Evolutionary conservation across 179 eudicot genomes (phyloP).

Genomic region (Corrigiola litoralis): DNA sequence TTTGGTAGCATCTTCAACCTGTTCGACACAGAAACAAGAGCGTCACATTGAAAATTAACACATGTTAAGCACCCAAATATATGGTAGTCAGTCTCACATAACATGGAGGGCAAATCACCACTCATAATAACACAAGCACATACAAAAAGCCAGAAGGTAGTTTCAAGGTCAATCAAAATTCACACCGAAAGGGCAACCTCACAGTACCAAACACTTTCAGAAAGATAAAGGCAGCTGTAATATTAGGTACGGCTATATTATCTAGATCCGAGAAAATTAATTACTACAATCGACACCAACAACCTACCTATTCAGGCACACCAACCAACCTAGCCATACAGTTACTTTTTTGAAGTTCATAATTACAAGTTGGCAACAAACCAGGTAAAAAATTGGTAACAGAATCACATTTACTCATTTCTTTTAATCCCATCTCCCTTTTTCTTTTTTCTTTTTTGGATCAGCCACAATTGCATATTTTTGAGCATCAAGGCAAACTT

Average conservation of each 20-base stretch:
- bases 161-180: neutral
- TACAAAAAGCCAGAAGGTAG: neutral
- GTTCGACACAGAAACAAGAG: neutral
- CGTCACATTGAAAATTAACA: neutral
- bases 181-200: too few relatives aligned
- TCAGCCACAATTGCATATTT: too few relatives aligned
- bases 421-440: too few relatives aligned
- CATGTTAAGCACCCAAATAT: conserved; percentile 10
- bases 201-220: neutral
- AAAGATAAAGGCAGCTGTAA: neutral
- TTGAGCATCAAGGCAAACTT: too few relatives aligned
- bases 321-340: too few relatives aligned
- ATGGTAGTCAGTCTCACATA: neutral
- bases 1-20: conserved; percentile 97
- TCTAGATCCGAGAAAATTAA: neutral
- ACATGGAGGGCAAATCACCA: neutral
- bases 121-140: too few relatives aligned
- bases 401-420: too few relatives aligned
- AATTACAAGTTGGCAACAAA: too few relatives aligned
- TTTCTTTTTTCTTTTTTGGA: too few relatives aligned
- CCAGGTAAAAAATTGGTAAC: too few relatives aligned
- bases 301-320: neutral
- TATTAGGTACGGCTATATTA: neutral
- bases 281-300: neutral
- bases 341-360: too few relatives aligned